These are phyloP conservation scores for Calonectria multiphialidica DNA, from an alignment of 2,329 filamentous ascomycete species.

Conservation along the genomic window DNA sequence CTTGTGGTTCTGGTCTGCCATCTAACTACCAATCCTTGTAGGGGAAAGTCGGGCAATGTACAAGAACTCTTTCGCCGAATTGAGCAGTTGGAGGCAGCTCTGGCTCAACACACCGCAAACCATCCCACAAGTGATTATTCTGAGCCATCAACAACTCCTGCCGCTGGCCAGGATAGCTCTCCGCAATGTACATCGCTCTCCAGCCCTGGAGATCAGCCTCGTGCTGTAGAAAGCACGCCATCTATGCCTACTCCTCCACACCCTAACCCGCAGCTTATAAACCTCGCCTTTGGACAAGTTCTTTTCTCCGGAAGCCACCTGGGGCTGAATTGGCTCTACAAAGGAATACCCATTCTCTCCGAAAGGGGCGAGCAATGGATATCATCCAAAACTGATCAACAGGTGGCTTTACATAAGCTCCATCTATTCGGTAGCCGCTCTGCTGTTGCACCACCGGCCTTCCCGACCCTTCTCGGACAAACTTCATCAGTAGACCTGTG, in stretches of 20 bases:
- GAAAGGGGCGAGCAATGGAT: slow-evolving; percentile 23
- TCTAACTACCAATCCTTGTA: not conserved
- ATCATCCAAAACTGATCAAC: slow-evolving; percentile 13
- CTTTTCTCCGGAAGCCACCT: slow-evolving; percentile 18
- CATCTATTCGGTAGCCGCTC: slow-evolving; percentile 1
- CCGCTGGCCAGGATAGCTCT: slow-evolving; percentile 1
- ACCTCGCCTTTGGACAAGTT: slow-evolving; percentile 17
- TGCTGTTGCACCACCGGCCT: not conserved
- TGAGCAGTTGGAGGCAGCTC: slow-evolving; percentile 32
- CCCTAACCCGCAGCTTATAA: not conserved
- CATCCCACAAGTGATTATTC: slow-evolving; percentile 21
- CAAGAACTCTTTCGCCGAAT: slow-evolving; percentile 36
- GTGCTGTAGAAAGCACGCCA: not conserved
- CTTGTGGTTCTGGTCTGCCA: not conserved
- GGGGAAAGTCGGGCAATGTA: slow-evolving; percentile 31
- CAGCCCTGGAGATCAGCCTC: not conserved
- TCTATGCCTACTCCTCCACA: not conserved
- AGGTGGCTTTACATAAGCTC: slow-evolving; percentile 8
- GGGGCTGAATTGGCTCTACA: slow-evolving; percentile 25
- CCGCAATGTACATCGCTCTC: not conserved
- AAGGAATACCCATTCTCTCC: slow-evolving; percentile 25
- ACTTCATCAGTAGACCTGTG: not conserved
- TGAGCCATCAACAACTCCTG: not conserved
- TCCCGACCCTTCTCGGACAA: not conserved
- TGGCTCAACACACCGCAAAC: slow-evolving; percentile 22